Percentiles rank a stretch among this genome's conserved stretches.
Evolutionary conservation across 2,329 filamentous ascomycete genomes (phyloP).

Genomic region (Xylariaceae sp.): DNA sequence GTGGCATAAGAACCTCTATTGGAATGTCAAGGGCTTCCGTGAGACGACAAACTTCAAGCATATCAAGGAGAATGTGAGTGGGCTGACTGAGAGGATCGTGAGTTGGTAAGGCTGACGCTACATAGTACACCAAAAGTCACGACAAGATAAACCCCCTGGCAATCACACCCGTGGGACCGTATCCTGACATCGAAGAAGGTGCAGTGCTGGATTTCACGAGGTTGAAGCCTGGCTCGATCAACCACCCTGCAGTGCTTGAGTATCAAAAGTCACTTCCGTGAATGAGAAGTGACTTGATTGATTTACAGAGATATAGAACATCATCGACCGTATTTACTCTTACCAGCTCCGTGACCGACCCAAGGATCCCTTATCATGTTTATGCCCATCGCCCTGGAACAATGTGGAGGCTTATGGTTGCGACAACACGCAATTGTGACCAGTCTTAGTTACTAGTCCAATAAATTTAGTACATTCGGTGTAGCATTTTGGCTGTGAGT

Average conservation of each 20-base stretch:
- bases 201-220: slow-evolving; percentile 45
- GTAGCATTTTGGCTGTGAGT: too few species aligned
- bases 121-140: slow-evolving; percentile 50
- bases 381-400: too few species aligned
- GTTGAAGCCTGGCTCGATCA: slow-evolving; percentile 42
- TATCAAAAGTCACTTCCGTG: slow-evolving; percentile 23
- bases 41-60: slow-evolving; percentile 62
- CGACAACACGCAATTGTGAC: too few species aligned
- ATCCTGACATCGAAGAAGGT: slow-evolving; percentile 50
- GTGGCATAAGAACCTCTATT: slow-evolving; percentile 58
- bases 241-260: slow-evolving; percentile 35
- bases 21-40: slow-evolving; percentile 48
- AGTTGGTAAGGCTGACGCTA: not conserved
- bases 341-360: too few species aligned
- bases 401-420: too few species aligned
- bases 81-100: not conserved
- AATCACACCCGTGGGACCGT: slow-evolving; percentile 61
- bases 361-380: too few species aligned
- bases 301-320: too few species aligned
- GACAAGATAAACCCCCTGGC: slow-evolving; percentile 53
- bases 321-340: too few species aligned
- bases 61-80: slow-evolving; percentile 57
- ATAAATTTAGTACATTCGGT: too few species aligned
- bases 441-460: too few species aligned
- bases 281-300: too few species aligned